These are phyloP conservation scores for Pseudocercospora ulei DNA, from an alignment of 2,329 filamentous ascomycete genomes.

Conservation along the genomic window DNA sequence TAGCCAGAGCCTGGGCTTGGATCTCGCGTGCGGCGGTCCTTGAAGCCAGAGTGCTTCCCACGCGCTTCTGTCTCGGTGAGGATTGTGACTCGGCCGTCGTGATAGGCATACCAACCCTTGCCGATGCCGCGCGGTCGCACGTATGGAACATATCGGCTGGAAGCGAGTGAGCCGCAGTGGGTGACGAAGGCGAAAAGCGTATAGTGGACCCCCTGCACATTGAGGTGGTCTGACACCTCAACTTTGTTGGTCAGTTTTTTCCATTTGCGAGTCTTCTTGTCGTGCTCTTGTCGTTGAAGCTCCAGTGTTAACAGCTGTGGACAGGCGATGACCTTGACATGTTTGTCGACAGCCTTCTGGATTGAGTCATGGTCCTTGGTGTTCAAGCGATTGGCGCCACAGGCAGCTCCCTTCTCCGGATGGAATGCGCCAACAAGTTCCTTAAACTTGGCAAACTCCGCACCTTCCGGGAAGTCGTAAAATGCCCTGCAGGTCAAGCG, in stretches of 20 bases:
- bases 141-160: constrained; percentile 51
- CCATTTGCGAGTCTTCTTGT: constrained; percentile 47
- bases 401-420: constrained; percentile 18
- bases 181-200: constrained; percentile 52
- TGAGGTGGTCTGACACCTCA: constrained; percentile 47
- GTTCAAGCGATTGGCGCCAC: constrained; percentile 25
- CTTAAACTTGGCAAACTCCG: constrained; percentile 16
- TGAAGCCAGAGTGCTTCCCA: constrained; percentile 34
- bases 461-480: constrained; percentile 16
- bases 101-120: constrained; percentile 51
- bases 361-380: constrained; percentile 33
- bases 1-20: constrained; percentile 16
- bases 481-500: constrained; percentile 13
- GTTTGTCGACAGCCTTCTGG: constrained; percentile 37
- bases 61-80: constrained; percentile 48
- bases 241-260: constrained; percentile 49
- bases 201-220: constrained; percentile 43
- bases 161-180: constrained; percentile 51
- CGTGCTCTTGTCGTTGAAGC: constrained; percentile 49
- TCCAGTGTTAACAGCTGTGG: constrained; percentile 39
- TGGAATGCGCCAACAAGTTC: constrained; percentile 25
- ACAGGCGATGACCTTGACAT: constrained; percentile 29
- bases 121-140: constrained; percentile 49
- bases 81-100: constrained; percentile 45
- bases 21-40: constrained; percentile 1